A percentile compares a stretch with the other conserved stretches of the same genome.
Conservation (phyloP, 2,329 filamentous ascomycete genomes). For the Aspergillus quadricinctus region DNA sequence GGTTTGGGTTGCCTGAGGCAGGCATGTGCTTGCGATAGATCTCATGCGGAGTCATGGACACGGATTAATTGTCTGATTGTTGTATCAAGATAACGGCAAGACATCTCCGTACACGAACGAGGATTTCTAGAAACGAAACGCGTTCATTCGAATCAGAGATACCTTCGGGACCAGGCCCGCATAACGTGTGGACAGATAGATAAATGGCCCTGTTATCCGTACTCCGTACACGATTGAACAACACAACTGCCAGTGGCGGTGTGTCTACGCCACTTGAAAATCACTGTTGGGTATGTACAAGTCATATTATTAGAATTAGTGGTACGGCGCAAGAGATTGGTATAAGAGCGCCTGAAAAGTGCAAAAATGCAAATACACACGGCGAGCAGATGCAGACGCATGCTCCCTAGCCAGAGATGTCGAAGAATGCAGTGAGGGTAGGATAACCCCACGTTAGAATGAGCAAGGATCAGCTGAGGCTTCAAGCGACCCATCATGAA, state of each 20-base stretch:
- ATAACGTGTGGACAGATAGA: not conserved
- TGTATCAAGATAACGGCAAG: not conserved
- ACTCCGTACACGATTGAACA: not conserved
- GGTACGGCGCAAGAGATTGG: conserved; percentile 11
- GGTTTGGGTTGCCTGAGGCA: not conserved
- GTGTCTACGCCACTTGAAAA: not conserved
- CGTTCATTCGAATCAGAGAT: not conserved
- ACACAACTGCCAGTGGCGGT: not conserved
- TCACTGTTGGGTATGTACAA: conserved; percentile 16
- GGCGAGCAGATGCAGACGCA: conserved; percentile 6
- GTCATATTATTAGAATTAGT: conserved; percentile 20
- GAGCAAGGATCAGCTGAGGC: not conserved
- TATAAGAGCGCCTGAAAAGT: conserved; percentile 7
- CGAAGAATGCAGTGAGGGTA: not conserved
- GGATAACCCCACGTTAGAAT: not conserved
- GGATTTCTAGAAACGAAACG: not conserved
- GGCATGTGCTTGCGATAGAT: not conserved
- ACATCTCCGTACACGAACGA: not conserved
- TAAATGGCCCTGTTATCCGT: not conserved
- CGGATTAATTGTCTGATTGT: not conserved
- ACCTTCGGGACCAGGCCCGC: not conserved
- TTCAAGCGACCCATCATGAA: not conserved
- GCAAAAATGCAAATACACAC: not conserved
- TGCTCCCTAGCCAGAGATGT: not conserved
- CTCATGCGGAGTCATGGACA: not conserved